These are phyloP conservation scores for Candida tibetensis DNA, from an alignment of 805 yeast genomes.

Conservation along the genomic window DNA sequence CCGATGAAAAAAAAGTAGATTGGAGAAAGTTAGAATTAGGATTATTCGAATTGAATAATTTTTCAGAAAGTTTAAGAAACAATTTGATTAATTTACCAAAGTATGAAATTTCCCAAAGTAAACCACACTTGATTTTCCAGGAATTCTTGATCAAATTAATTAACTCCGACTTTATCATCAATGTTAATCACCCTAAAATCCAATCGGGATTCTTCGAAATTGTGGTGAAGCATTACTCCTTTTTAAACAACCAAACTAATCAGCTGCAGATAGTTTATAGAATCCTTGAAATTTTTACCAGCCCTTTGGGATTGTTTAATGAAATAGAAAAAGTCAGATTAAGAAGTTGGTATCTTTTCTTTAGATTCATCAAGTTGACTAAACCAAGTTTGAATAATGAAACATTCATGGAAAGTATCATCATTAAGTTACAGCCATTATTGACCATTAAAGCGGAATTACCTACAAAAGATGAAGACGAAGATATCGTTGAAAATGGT, in stretches of 20 bases:
- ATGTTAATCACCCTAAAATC: constrained; percentile 72
- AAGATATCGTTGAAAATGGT: constrained; percentile 45
- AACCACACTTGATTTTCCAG: constrained; percentile 61
- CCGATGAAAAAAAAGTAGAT: constrained; percentile 35
- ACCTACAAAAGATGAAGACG: constrained; percentile 55
- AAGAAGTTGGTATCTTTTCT: constrained; percentile 88
- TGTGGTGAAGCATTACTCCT: constrained; percentile 71
- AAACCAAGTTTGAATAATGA: constrained; percentile 57
- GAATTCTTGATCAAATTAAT: constrained; percentile 59
- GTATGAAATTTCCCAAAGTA: constrained; percentile 57
- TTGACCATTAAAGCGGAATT: constrained; percentile 61
- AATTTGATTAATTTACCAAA: constrained; percentile 72
- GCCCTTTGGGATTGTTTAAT: constrained; percentile 80
- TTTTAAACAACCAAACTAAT: constrained; percentile 41
- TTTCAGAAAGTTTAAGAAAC: constrained; percentile 76
- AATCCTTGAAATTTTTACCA: constrained; percentile 73
- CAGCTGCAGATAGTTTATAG: constrained; percentile 53
- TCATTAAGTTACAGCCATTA: constrained; percentile 59
- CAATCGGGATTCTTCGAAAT: constrained; percentile 83
- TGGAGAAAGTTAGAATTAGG: constrained; percentile 91
- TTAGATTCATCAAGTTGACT: constrained; percentile 74
- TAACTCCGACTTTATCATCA: constrained; percentile 42
- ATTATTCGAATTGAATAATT: constrained; percentile 72
- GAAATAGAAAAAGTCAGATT: constrained; percentile 67
- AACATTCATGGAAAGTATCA: constrained; percentile 49